Evolutionary conservation across 179 eudicot species (phyloP).

Genomic region (Patellifolia procumbens): DNA sequence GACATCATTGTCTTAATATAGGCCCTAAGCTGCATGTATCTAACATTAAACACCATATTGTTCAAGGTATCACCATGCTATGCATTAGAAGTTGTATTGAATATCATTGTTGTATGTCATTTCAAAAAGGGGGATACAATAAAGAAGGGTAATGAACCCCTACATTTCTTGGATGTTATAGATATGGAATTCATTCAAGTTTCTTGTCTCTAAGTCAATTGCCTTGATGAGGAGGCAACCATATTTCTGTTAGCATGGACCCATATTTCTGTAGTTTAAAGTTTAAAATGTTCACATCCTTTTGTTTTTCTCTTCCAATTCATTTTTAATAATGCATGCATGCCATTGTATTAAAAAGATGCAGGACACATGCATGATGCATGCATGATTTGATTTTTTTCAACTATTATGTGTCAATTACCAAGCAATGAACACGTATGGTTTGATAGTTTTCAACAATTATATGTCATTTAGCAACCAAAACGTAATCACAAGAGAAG

Average conservation of each 20-base stretch:
- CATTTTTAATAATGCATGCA: background rate
- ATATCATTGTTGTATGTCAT: background rate
- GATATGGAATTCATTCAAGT: slow-evolving; percentile 3
- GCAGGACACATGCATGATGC: background rate
- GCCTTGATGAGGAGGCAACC: slow-evolving; percentile 14
- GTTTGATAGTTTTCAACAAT: too few species aligned
- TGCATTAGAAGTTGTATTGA: background rate
- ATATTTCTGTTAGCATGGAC: background rate
- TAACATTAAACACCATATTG: background rate
- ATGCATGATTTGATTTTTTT: background rate
- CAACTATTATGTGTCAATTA: background rate
- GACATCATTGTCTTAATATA: too few species aligned
- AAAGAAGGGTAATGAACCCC: slow-evolving; percentile 13
- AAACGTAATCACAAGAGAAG: too few species aligned
- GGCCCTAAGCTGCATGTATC: too few species aligned
- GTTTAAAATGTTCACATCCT: background rate
- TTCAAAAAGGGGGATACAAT: slow-evolving; percentile 2
- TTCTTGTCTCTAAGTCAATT: background rate
- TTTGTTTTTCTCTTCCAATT: slow-evolving; percentile 3
- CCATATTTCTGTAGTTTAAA: slow-evolving; percentile 4
- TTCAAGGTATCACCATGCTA: slow-evolving; percentile 4
- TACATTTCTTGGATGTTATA: slow-evolving; percentile 6
- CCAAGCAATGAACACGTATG: too few species aligned
- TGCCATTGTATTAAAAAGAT: background rate
- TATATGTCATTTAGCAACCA: too few species aligned